Conservation (phyloP, 257 asterid genomes). For the Jaltomata sinuosa region DNA sequence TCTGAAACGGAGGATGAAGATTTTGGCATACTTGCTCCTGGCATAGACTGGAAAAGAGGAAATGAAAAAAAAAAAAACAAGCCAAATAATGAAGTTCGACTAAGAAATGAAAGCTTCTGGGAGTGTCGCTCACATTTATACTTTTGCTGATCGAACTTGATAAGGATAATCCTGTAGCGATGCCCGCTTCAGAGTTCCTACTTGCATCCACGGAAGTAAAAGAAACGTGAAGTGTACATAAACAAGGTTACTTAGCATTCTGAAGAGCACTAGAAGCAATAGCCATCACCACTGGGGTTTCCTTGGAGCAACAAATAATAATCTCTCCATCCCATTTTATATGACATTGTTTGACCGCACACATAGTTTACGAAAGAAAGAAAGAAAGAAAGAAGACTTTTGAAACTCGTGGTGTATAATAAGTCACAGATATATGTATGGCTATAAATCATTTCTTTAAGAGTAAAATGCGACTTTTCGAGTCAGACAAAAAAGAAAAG, state of each 20-base stretch:
- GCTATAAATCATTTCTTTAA: neutral
- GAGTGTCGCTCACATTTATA: neutral
- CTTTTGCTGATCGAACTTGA: neutral
- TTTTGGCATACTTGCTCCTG: neutral
- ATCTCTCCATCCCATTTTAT: neutral
- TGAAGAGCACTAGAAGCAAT: neutral
- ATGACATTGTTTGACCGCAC: neutral
- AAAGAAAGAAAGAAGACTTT: neutral
- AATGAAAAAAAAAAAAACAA: neutral
- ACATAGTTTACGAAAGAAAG: neutral
- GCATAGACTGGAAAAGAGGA: neutral
- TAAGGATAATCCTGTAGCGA: neutral
- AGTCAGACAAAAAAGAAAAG: neutral
- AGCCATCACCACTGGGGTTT: neutral
- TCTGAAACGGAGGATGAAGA: neutral
- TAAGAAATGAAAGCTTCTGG: neutral
- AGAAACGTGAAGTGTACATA: neutral
- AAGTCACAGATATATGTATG: too few relatives aligned
- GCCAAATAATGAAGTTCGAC: neutral
- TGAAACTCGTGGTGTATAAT: neutral
- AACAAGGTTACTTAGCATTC: neutral
- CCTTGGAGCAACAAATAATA: neutral
- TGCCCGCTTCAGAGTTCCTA: neutral
- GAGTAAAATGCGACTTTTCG: neutral
- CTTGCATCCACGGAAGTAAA: neutral